phyloP scores from a whole-genome alignment of 2,329 filamentous ascomycete genomes.

The Zopfia rhizophila region DNA sequence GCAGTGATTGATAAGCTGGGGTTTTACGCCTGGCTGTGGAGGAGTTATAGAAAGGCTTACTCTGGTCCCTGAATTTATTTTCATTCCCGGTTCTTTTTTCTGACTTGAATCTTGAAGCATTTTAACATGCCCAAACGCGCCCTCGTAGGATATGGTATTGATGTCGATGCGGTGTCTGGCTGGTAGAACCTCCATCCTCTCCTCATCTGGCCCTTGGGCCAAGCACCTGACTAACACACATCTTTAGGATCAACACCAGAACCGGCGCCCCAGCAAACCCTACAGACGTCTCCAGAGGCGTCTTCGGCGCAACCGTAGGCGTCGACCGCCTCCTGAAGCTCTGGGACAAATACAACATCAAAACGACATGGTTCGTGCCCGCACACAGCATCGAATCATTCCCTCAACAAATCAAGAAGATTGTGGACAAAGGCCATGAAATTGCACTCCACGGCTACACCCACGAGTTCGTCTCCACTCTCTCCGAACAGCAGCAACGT shows the following conservation, averaged over 20 bases:
- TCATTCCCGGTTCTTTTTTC: no score
- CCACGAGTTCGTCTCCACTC: conserved; percentile 49
- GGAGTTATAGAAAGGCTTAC: no score
- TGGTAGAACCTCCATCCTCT: conserved; percentile 32
- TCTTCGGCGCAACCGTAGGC: conserved; percentile 55
- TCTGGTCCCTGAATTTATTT: no score
- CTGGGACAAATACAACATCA: conserved; percentile 55
- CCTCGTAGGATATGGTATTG: conserved; percentile 54
- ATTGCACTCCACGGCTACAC: conserved; percentile 55
- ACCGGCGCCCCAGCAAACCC: conserved; percentile 50
- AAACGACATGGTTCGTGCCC: conserved; percentile 55
- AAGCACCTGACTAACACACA: conserved; percentile 1
- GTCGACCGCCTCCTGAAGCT: conserved; percentile 54
- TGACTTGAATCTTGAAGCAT: background rate
- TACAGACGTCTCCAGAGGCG: conserved; percentile 52
- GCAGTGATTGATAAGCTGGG: no score
- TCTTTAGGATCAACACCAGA: conserved; percentile 53
- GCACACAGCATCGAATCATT: conserved; percentile 60
- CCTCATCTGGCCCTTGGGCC: background rate
- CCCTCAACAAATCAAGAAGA: conserved; percentile 59
- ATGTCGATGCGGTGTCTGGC: conserved; percentile 53
- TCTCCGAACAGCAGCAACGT: conserved; percentile 56
- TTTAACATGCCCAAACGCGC: conserved; percentile 49
- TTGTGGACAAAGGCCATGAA: conserved; percentile 55
- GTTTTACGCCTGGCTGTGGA: no score